These are phyloP conservation scores for Heliosperma pusillum DNA, from an alignment of 148 eudicot species.

Conservation along the genomic window DNA sequence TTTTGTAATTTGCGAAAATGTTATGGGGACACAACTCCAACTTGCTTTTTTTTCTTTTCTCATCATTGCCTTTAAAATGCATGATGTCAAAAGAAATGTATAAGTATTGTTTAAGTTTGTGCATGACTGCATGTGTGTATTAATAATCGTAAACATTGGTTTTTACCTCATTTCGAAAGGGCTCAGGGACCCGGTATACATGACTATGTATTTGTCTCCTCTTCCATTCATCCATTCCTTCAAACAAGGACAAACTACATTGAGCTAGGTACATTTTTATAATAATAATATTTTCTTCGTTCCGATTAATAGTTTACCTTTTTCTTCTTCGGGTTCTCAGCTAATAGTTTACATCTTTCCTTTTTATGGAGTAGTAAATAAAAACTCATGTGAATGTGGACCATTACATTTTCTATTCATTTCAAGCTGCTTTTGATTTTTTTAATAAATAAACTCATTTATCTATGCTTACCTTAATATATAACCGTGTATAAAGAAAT, in stretches of 20 bases:
- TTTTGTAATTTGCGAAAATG: background rate
- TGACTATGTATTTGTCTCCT: constrained; percentile 77
- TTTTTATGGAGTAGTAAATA: too few species aligned
- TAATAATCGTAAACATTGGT: background rate
- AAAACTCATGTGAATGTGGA: too few species aligned
- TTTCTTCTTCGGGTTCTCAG: too few species aligned
- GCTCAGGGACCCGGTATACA: constrained; percentile 57
- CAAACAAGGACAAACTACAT: background rate
- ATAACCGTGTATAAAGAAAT: too few species aligned
- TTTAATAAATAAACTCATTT: too few species aligned
- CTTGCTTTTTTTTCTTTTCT: background rate
- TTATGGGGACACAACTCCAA: background rate
- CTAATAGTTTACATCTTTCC: too few species aligned
- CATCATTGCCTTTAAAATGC: background rate
- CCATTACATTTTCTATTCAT: too few species aligned
- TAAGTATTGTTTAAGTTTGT: background rate
- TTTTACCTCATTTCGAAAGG: constrained; percentile 61
- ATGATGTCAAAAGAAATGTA: background rate
- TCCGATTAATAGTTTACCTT: too few species aligned
- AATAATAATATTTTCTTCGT: too few species aligned
- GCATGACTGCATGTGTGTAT: background rate
- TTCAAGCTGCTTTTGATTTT: too few species aligned
- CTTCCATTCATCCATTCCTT: constrained; percentile 71
- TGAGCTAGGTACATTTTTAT: background rate
- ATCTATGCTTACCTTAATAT: too few species aligned